Evolutionary conservation across 2,329 filamentous ascomycete genomes (phyloP), one percentile per base, ranked within the genome.

Genomic region (Xylariaceae sp.): DNA sequence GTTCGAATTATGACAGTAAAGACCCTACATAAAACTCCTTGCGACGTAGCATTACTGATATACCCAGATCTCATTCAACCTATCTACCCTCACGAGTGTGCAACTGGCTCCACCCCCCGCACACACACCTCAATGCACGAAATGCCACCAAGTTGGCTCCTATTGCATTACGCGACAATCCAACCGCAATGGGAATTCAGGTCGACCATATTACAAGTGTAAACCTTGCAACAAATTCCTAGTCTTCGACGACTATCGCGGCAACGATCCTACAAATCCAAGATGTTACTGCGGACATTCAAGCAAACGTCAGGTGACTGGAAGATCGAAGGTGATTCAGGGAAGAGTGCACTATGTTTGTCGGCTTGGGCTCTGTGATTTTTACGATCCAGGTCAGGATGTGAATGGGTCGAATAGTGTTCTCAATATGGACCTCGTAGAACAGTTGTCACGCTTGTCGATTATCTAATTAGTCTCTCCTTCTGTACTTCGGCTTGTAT

Each of bases 101-200:
- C 8, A 8, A 29, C 25, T 29, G 14, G 25, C 25, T 29, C 25
- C 25, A 8, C 25, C 25, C 14, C 25, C 25, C 8, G 25, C 25
- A 29, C 14, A 29, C 14, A 14, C 25, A 8, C 25, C 25, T 29
- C 25, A 8, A 29, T 29, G 14, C 14, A 14, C 14, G 8, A 8
- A 8, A 8, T 29, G 25, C 25, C 8, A 29, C 25, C 25, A 29
- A 20, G n/a, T 16, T 3, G 16, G 32, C 40, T 14, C 16, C 22
- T 33, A 17, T 20, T 22, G 17, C 25, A 19, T 45, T 5, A 45
- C 43, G 23, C 6, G 43, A 27, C 17, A 7, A 14, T 36, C 37
- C 19, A 47, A 47, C 21, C 39, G 39, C 19, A 47, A 47, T 25
- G 44, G 44, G 17, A 47, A 47, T 19, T 38, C 34, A 22, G 44